phyloP scores from a whole-genome alignment of 352 stramenopile genomes.

The Phytopythium montanum region DNA sequence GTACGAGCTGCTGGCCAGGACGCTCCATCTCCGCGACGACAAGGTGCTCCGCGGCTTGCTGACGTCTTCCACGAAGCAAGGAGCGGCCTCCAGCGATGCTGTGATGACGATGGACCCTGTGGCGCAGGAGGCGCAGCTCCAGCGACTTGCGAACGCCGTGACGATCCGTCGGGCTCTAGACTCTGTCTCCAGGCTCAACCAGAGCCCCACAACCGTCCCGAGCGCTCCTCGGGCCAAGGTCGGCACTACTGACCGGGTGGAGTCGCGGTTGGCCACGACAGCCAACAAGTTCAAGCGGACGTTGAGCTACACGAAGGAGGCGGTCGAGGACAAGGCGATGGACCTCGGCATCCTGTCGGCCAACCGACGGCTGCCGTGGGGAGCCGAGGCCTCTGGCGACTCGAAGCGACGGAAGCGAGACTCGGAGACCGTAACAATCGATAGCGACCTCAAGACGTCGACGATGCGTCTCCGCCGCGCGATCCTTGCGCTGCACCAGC shows the following conservation, averaged over 20 bases:
- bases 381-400: constrained; percentile 16
- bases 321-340: constrained; percentile 44
- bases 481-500: constrained; percentile 56
- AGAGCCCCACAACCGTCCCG: not conserved
- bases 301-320: constrained; percentile 40
- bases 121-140: not conserved
- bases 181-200: not conserved
- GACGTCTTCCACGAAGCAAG: constrained; percentile 5
- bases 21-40: constrained; percentile 34
- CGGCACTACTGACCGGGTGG: not conserved
- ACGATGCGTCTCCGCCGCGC: constrained; percentile 45
- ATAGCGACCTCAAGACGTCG: constrained; percentile 43
- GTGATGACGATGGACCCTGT: not conserved
- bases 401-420: constrained; percentile 9
- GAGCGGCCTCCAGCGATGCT: not conserved
- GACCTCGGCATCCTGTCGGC: constrained; percentile 37
- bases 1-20: constrained; percentile 41
- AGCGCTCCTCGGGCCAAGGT: not conserved
- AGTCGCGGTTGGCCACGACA: constrained; percentile 13
- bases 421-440: constrained; percentile 32
- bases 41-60: constrained; percentile 45
- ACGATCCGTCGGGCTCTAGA: not conserved
- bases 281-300: constrained; percentile 35
- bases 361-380: constrained; percentile 43
- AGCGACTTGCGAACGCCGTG: not conserved